Percentiles rank a stretch among this genome's conserved stretches.
These are phyloP conservation scores for Solanum hybrid DNA, from an alignment of 305 asterid genomes.

Conservation along the genomic window DNA sequence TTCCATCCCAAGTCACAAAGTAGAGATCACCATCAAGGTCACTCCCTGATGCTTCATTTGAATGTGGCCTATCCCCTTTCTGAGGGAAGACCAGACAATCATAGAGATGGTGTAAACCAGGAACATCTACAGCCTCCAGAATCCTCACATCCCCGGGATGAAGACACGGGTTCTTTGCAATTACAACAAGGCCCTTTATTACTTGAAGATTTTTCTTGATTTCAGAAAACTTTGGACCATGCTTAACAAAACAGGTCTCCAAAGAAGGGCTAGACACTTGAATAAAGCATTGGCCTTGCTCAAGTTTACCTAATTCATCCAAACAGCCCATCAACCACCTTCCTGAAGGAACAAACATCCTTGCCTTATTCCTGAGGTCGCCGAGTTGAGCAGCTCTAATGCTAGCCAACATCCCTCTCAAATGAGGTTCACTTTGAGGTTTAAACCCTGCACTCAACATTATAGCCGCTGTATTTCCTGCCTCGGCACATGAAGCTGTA, in stretches of 20 bases:
- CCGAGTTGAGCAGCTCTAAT: constrained; percentile 83
- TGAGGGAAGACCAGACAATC: constrained; percentile 94
- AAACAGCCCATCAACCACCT: constrained; percentile 98
- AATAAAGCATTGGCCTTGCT: constrained; percentile 81
- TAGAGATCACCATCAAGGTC: constrained; percentile 93
- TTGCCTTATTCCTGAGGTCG: constrained; percentile 71
- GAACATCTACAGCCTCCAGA: constrained; percentile 73
- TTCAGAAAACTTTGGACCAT: constrained; percentile 55
- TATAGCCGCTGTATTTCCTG: constrained; percentile 67
- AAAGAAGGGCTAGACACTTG: constrained; percentile 64
- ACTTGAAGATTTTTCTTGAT: constrained; percentile 42
- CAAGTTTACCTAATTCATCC: constrained; percentile 70
- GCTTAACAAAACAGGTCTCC: constrained; percentile 59
- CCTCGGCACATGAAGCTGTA: constrained; percentile 68
- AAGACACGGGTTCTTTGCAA: constrained; percentile 92
- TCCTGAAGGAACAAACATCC: constrained; percentile 73
- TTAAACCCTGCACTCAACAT: constrained; percentile 89
- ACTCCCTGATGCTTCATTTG: constrained; percentile 97
- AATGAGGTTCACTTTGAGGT: constrained; percentile 77
- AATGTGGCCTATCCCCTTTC: constrained; percentile 82
- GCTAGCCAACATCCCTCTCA: constrained; percentile 74
- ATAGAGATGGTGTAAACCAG: constrained; percentile 50
- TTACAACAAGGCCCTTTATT: constrained; percentile 55
- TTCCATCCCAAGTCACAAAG: constrained; percentile 88
- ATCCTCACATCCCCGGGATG: constrained; percentile 97